These are phyloP conservation scores for Apiotrichum domesticum DNA, from an alignment of 1,284 basidiomycete species.

Conservation along the genomic window DNA sequence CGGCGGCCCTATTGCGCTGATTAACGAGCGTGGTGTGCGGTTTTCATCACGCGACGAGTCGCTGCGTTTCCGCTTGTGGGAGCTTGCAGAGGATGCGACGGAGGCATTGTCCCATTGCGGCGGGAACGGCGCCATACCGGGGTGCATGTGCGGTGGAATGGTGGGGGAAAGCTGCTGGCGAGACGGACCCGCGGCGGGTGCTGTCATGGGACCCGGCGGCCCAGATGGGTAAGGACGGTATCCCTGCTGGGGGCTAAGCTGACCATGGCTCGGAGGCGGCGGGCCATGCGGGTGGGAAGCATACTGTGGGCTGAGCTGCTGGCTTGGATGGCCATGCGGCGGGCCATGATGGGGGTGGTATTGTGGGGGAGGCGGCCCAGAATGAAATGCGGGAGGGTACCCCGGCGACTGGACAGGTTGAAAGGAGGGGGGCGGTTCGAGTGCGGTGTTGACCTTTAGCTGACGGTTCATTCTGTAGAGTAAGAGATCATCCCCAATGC, in stretches of 20 bases:
- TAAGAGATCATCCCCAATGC: not conserved
- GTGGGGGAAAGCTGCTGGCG: slow-evolving; percentile 3
- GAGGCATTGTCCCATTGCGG: slow-evolving; percentile 9
- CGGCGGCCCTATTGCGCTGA: not conserved
- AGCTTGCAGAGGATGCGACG: not conserved
- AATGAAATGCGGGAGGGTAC: not conserved
- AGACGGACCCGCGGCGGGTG: slow-evolving; percentile 5
- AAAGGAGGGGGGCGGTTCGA: not conserved
- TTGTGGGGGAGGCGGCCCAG: not conserved
- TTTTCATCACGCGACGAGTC: slow-evolving; percentile 1
- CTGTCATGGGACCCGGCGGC: not conserved
- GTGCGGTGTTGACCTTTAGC: slow-evolving; percentile 7
- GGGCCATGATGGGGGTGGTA: slow-evolving; percentile 4
- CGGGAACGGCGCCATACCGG: not conserved
- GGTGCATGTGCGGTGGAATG: not conserved
- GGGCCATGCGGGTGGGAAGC: too few relatives aligned
- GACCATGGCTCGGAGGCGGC: too few relatives aligned
- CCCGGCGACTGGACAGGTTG: not conserved
- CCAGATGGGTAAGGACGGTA: too few relatives aligned
- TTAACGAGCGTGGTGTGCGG: not conserved
- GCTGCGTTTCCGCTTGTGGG: slow-evolving; percentile 19
- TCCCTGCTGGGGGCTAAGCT: too few relatives aligned
- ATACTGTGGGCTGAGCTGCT: too few relatives aligned
- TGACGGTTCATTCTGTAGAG: slow-evolving; percentile 12
- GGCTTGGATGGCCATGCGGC: not conserved